Percentiles rank a stretch among this genome's conserved stretches.
phyloP scores from a whole-genome alignment of 495 filamentous ascomycete species.

The Tuber microsphaerosporum region DNA sequence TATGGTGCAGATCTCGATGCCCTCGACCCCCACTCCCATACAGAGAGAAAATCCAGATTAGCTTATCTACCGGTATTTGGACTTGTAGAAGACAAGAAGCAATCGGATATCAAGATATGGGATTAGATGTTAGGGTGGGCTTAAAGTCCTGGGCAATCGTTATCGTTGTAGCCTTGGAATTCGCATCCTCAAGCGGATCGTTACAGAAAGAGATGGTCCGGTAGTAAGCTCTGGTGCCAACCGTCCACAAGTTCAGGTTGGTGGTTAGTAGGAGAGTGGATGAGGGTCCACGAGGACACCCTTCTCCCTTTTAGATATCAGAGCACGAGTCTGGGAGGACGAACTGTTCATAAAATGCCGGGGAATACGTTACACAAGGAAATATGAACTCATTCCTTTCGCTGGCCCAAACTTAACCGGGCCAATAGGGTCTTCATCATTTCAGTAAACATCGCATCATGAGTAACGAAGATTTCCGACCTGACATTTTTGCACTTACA shows the following conservation, averaged over 20 bases:
- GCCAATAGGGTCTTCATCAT: background rate
- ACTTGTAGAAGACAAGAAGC: background rate
- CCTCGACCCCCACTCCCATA: background rate
- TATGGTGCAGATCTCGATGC: background rate
- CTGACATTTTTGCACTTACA: background rate
- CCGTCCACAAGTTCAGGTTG: background rate
- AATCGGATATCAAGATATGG: background rate
- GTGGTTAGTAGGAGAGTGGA: background rate
- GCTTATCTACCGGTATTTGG: background rate
- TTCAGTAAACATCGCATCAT: background rate
- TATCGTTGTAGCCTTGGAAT: background rate
- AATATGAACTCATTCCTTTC: background rate
- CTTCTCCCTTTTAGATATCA: background rate
- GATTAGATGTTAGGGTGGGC: background rate
- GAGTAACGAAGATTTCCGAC: background rate
- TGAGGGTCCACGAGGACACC: background rate
- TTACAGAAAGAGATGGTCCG: background rate
- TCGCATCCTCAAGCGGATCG: background rate
- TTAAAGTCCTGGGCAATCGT: background rate
- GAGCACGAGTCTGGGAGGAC: background rate
- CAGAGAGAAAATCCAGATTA: background rate
- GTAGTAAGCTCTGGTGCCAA: background rate
- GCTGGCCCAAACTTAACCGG: background rate
- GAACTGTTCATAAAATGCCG: background rate
- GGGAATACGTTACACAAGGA: background rate